phyloP scores from a whole-genome alignment of 352 stramenopile genomes.

The Phytophthora hybrid region DNA sequence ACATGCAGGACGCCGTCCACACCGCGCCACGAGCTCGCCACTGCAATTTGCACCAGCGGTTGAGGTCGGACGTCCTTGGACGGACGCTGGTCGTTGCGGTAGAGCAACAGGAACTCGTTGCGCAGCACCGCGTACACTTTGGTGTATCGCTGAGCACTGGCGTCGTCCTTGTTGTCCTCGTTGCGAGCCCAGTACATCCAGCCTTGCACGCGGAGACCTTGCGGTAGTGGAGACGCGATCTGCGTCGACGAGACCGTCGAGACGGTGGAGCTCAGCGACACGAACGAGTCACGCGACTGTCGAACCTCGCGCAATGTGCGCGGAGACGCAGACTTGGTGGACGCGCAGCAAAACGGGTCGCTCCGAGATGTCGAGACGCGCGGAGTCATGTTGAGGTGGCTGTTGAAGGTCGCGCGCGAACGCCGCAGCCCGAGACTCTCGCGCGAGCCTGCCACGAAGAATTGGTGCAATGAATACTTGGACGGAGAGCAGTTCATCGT shows the following conservation, averaged over 20 bases:
- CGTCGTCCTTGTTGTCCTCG: conserved; percentile 24
- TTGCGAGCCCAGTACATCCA: conserved; percentile 83
- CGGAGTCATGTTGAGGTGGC: conserved; percentile 9
- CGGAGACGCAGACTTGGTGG: background rate
- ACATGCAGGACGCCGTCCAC: conserved; percentile 58
- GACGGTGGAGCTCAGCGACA: conserved; percentile 37
- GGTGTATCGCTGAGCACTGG: conserved; percentile 60
- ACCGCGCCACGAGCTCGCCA: conserved; percentile 56
- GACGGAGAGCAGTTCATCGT: conserved; percentile 36
- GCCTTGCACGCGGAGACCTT: conserved; percentile 52
- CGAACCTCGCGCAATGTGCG: conserved; percentile 22
- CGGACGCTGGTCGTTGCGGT: conserved; percentile 56
- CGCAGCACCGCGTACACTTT: conserved; percentile 78
- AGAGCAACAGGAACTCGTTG: conserved; percentile 76
- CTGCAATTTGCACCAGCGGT: conserved; percentile 71
- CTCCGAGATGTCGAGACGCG: conserved; percentile 1
- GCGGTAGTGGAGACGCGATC: conserved; percentile 44
- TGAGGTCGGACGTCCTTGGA: conserved; percentile 46
- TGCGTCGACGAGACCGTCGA: conserved; percentile 28
- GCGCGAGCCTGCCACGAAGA: conserved; percentile 32
- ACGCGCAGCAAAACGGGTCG: conserved; percentile 35
- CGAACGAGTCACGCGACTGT: conserved; percentile 35
- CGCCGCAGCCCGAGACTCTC: conserved; percentile 35
- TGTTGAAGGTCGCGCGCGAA: conserved; percentile 33
- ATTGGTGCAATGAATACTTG: conserved; percentile 45